Base-by-base conservation (phyloP, 2,329 filamentous ascomycete species). In the Penicillium brasilianum region DNA sequence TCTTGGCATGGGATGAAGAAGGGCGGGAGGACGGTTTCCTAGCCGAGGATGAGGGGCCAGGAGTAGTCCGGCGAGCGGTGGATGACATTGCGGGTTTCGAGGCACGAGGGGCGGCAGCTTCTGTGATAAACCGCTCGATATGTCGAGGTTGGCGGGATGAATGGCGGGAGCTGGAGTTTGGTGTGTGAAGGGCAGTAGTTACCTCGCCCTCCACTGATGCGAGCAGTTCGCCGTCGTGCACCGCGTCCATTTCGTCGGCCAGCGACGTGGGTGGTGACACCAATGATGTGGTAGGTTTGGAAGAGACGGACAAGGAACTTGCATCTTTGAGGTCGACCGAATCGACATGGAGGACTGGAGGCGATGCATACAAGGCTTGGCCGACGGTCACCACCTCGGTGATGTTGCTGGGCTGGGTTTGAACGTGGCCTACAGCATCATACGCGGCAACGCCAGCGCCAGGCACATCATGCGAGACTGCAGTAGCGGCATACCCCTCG, bases 211-310 rank as follows among this genome's bases (percentile, higher is more conserved):
- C 72, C n/a, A 72, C 70, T 49, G 74, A 69, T 28, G 59, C 61
- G 22, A 71, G 62, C 14, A 67, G 67, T 59, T 76, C 69, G 3
- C 69, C 69, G 50, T 76, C 72, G 39, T 72, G 71, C 18, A 68
- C 61, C 30, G 73, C 70, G 53, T 79, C 78, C 57, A 71, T 72
- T 59, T 80, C 78, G 56, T 79, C 78, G 44, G 72, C 76, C 58
- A 79, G 72, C 22, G 79, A 81, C 25, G 77, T 80, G 14, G 78
- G 79, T 20, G 79, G 79, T 2, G 79, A 81, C 13, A 81, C 79
- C 48, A 81, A 69, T 14, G 76, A 76, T 43, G 73, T 73, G 20
- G 73, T 69, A 6, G 76, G 73, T 51, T 77, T 72, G 1, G 74
- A 66, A 2, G 68, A 66, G 46, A 72, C 65, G 46, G 71, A 68